Evolutionary conservation across 78 protist genomes (phyloP).

Genomic region (Dictyostelium intermedium): DNA sequence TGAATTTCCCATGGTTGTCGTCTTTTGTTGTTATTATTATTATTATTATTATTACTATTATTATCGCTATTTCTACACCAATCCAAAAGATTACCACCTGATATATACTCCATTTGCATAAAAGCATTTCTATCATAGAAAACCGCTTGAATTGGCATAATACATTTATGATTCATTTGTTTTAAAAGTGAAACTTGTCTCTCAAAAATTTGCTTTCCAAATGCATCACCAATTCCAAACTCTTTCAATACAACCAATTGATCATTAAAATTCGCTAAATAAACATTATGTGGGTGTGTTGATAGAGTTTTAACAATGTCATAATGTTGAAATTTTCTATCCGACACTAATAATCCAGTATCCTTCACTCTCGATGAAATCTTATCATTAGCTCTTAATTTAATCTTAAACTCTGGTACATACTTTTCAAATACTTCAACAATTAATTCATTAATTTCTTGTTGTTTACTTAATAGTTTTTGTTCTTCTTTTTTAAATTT

Average conservation of each 20-base stretch:
- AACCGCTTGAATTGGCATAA: conserved; percentile 62
- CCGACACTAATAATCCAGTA: conserved; percentile 28
- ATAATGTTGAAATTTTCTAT: conserved; percentile 40
- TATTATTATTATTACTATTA: not conserved
- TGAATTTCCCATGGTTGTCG: conserved; percentile 60
- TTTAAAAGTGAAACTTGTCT: conserved; percentile 51
- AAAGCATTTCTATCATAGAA: conserved; percentile 66
- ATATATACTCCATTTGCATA: conserved; percentile 53
- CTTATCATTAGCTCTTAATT: conserved; percentile 25
- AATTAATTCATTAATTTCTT: conserved; percentile 10
- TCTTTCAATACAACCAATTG: conserved; percentile 42
- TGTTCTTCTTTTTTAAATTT: conserved; percentile 44
- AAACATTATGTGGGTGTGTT: conserved; percentile 67
- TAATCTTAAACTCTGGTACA: conserved; percentile 41
- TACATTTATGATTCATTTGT: conserved; percentile 53
- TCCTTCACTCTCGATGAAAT: conserved; percentile 43
- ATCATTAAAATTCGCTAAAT: conserved; percentile 27
- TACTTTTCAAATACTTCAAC: conserved; percentile 7
- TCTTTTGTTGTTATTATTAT: not conserved
- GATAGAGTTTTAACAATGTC: conserved; percentile 35
- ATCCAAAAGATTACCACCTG: conserved; percentile 21
- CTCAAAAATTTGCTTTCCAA: conserved; percentile 65
- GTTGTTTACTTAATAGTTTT: conserved; percentile 1
- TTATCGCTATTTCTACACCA: conserved; percentile 1
- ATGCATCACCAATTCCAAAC: conserved; percentile 70